phyloP scores from a whole-genome alignment of 202 grass and related monocot species.

The Panicum virgatum region DNA sequence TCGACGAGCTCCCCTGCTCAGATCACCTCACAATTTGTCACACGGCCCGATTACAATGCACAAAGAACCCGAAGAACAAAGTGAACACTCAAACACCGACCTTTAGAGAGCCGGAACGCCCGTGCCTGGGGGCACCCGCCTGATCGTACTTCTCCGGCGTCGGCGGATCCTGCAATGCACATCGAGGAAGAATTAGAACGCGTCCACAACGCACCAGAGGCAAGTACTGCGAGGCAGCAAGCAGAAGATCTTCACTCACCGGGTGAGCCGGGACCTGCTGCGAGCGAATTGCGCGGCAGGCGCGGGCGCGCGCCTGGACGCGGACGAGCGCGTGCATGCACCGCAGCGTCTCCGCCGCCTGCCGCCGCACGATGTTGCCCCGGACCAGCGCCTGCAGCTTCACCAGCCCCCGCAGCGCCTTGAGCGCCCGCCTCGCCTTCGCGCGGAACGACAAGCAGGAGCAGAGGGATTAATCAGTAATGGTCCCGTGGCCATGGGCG shows the following conservation, averaged over 20 bases:
- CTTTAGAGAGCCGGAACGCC: slow-evolving; percentile 58
- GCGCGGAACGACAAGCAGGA: slow-evolving; percentile 24
- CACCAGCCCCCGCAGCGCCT: slow-evolving; percentile 83
- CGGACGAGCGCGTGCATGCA: slow-evolving; percentile 93
- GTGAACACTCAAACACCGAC: slow-evolving; percentile 2
- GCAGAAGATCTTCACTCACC: background rate
- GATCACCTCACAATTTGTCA: background rate
- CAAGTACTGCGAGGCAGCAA: too few relatives aligned
- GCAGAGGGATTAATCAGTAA: slow-evolving; percentile 30
- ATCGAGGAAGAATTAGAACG: background rate
- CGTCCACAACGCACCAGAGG: background rate
- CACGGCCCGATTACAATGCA: background rate
- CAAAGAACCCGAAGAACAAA: background rate
- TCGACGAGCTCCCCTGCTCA: slow-evolving; percentile 60
- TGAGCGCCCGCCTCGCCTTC: slow-evolving; percentile 92
- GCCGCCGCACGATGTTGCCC: slow-evolving; percentile 91
- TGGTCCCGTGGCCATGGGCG: slow-evolving; percentile 30
- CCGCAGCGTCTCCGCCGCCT: slow-evolving; percentile 94
- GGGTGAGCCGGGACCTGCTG: slow-evolving; percentile 34
- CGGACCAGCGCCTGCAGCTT: slow-evolving; percentile 93
- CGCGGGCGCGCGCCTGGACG: slow-evolving; percentile 79
- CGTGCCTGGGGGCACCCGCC: slow-evolving; percentile 41
- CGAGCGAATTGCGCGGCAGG: slow-evolving; percentile 59
- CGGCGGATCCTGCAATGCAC: slow-evolving; percentile 50
- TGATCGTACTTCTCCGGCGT: slow-evolving; percentile 88